Evolutionary conservation across 768 basidiomycete species (phyloP).

Genomic region (Hydnomerulius pinastri): DNA sequence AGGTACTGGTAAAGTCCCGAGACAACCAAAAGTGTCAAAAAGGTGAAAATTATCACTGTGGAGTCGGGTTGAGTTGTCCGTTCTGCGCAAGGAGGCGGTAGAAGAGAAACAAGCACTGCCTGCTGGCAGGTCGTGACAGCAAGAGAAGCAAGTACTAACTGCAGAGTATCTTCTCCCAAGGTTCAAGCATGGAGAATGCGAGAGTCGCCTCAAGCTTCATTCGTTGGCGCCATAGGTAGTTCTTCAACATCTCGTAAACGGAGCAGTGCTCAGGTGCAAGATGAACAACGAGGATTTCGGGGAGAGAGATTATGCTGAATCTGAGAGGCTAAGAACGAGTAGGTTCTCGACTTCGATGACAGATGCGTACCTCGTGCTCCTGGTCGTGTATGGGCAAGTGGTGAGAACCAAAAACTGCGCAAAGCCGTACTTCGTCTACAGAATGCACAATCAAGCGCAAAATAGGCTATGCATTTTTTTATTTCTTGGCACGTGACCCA

Average conservation of each 20-base stretch:
- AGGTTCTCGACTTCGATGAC: not conserved
- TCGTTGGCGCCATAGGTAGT: conserved; percentile 34
- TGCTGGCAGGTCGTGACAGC: not conserved
- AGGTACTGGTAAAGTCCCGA: conserved; percentile 58
- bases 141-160: conserved; percentile 40
- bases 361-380: conserved; percentile 3
- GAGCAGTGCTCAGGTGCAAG: not conserved
- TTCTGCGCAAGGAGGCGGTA: not conserved
- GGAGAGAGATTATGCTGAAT: not conserved
- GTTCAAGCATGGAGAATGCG: conserved; percentile 62
- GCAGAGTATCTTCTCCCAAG: conserved; percentile 67
- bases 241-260: conserved; percentile 28
- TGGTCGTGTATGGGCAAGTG: not conserved
- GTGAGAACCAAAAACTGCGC: too few species aligned
- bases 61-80: conserved; percentile 5
- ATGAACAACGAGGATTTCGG: not conserved
- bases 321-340: not conserved
- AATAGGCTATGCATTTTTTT: conserved; percentile 9
- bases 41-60: conserved; percentile 44
- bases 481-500: conserved; percentile 26
- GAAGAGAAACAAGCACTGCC: not conserved
- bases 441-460: too few species aligned
- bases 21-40: conserved; percentile 46
- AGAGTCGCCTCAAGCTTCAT: conserved; percentile 53
- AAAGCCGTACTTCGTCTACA: too few species aligned